phyloP scores from a whole-genome alignment of 495 filamentous ascomycete genomes.

The Aspergillus haitiensis region DNA sequence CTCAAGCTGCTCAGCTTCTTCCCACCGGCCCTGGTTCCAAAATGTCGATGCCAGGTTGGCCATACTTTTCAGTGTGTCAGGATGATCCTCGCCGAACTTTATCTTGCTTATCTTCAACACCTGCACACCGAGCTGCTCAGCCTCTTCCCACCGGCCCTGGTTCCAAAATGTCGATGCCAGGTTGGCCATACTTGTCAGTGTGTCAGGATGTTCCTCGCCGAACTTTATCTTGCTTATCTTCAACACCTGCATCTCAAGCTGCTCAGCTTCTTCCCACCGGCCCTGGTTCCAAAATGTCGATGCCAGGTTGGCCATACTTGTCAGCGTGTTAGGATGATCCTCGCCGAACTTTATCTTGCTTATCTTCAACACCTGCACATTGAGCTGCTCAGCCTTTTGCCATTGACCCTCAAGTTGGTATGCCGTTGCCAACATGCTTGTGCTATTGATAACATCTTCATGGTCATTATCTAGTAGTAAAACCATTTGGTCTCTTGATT shows the following conservation, averaged over 20 bases:
- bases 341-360: slow-evolving; percentile 27
- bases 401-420: slow-evolving; percentile 25
- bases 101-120: slow-evolving; percentile 28
- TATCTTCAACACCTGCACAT: slow-evolving; percentile 23
- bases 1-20: too few species aligned
- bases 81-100: slow-evolving; percentile 38
- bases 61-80: slow-evolving; percentile 39
- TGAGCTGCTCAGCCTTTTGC: slow-evolving; percentile 31
- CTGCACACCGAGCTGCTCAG: slow-evolving; percentile 33
- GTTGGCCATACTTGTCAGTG: slow-evolving; percentile 28
- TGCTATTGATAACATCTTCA: too few species aligned
- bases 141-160: slow-evolving; percentile 40
- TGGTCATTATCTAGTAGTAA: too few species aligned
- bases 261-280: slow-evolving; percentile 34
- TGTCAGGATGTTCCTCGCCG: slow-evolving; percentile 23
- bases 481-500: too few species aligned
- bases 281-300: slow-evolving; percentile 20
- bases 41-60: slow-evolving; percentile 27
- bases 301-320: slow-evolving; percentile 27
- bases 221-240: slow-evolving; percentile 15
- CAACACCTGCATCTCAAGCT: slow-evolving; percentile 23
- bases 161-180: slow-evolving; percentile 31
- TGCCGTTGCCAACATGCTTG: too few species aligned
- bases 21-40: too few species aligned
- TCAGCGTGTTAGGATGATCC: slow-evolving; percentile 40